Evolutionary conservation across 345 rosid genomes (phyloP), one percentile per base, ranked within the genome.

Genomic region (Gossypium raimondii): DNA sequence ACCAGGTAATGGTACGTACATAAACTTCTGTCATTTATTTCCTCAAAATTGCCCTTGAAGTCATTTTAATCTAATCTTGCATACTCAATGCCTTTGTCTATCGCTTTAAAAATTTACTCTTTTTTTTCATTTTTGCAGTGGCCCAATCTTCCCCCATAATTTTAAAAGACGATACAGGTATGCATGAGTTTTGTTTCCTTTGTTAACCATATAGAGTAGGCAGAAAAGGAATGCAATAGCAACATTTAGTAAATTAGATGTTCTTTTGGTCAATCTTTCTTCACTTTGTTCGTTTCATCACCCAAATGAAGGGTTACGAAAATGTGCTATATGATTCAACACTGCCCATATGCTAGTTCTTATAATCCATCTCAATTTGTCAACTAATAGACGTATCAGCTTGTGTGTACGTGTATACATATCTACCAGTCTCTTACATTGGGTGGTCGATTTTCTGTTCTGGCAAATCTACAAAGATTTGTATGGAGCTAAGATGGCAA

Each of bases 1-100:
- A 18, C 73, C 48, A 58, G 78, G 79, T 78, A 77, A 82, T 67
- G 87, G 87, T 85, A 74, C 64, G 87, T 85, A 76, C 60, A 58
- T 76, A 73, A 64, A 74, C 66, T 41, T 62, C 14, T 41, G 17
- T 60, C 65, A 52, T 77, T 53, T 72, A 27, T 56, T 66, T 58
- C 41, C 24, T 1, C 38, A 64, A 67, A 43, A 44, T 66, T 76
- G 48, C 62, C n/a, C 25, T 52, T 47, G 76, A 25, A 69, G 41
- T 50, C 51, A 24, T 69, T 51, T 69, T 51, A 50, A 50, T 27
- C 16, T 69, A 45, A 17, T 51, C 11, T 14, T 27, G 9, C 24
- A 9, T 51, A 5, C 60, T 51, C 11, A n/a, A 51, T 27, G 73
- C 60, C 73, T 27, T 69, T 14, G 20, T 24, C 56, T 69, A 16